Evolutionary conservation across 2,329 filamentous ascomycete species (phyloP).

Genomic region (Sphaerulina populicola): DNA sequence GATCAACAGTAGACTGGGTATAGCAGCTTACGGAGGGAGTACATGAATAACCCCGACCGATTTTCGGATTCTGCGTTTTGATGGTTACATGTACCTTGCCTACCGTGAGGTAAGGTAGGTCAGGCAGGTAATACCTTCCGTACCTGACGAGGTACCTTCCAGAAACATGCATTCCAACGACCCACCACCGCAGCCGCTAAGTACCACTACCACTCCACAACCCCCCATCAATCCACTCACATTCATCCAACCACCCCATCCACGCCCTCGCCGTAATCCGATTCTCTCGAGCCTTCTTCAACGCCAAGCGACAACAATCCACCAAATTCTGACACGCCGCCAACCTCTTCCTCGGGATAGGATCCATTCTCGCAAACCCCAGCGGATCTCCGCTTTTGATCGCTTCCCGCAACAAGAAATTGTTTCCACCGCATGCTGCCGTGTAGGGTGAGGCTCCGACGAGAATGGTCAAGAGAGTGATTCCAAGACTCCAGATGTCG

Average conservation of each 20-base stretch:
- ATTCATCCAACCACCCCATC: conserved; percentile 29
- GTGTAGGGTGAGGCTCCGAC: conserved; percentile 38
- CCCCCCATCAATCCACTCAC: conserved; percentile 14
- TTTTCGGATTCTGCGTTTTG: too few species aligned
- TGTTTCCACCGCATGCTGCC: conserved; percentile 33
- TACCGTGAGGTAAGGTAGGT: too few species aligned
- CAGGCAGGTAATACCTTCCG: too few species aligned
- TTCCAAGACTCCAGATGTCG: conserved; percentile 41
- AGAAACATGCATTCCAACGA: background rate
- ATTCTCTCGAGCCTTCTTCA: conserved; percentile 32
- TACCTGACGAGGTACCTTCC: background rate
- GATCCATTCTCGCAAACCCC: conserved; percentile 35
- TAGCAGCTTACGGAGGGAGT: background rate
- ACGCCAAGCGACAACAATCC: conserved; percentile 34
- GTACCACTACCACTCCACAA: background rate
- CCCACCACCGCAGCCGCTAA: background rate
- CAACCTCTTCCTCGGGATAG: conserved; percentile 28
- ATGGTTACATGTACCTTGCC: too few species aligned
- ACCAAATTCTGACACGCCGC: conserved; percentile 30
- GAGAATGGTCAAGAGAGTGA: conserved; percentile 39
- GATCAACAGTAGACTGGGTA: background rate
- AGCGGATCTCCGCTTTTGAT: conserved; percentile 39
- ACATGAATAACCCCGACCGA: background rate
- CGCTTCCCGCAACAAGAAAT: conserved; percentile 39
- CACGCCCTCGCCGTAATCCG: conserved; percentile 26